A percentile compares a stretch with the other conserved stretches of the same genome.
Conservation (phyloP, 2,329 filamentous ascomycete species). For the Capronia americana region DNA sequence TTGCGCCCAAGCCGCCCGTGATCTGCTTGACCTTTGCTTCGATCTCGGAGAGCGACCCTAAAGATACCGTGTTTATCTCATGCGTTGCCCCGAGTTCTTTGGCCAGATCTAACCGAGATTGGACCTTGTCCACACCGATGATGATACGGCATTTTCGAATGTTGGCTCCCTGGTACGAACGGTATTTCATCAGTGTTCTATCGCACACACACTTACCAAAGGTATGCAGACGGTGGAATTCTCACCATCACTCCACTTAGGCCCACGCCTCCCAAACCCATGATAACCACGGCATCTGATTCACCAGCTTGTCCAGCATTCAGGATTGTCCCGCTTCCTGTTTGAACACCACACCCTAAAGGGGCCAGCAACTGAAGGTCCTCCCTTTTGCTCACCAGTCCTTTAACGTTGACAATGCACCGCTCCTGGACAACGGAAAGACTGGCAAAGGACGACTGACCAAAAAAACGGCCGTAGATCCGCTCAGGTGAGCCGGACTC, state of each 20-base stretch:
- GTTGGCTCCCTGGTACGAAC: slow-evolving; percentile 45
- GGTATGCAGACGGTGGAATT: no score
- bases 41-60: slow-evolving; percentile 17
- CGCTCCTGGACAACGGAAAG: slow-evolving; percentile 49
- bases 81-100: slow-evolving; percentile 51
- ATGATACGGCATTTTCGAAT: slow-evolving; percentile 49
- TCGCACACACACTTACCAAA: no score
- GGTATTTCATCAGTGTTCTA: no score
- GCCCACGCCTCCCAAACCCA: slow-evolving; percentile 55
- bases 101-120: slow-evolving; percentile 47
- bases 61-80: slow-evolving; percentile 39
- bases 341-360: slow-evolving; percentile 34
- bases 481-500: slow-evolving; percentile 33
- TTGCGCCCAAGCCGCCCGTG: slow-evolving; percentile 21
- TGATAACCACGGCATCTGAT: slow-evolving; percentile 49
- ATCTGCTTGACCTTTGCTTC: slow-evolving; percentile 21
- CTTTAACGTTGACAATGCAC: slow-evolving; percentile 52
- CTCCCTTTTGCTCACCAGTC: slow-evolving; percentile 44
- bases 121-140: slow-evolving; percentile 50
- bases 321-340: slow-evolving; percentile 48
- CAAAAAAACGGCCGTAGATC: slow-evolving; percentile 55
- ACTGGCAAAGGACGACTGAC: slow-evolving; percentile 55
- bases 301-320: slow-evolving; percentile 47
- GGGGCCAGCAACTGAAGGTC: background rate
- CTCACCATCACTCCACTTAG: slow-evolving; percentile 54